A percentile compares a stretch with the other conserved stretches of the same genome.
Evolutionary conservation across 1,139 yeast genomes (phyloP).

Genomic region (Spathaspora sp.): DNA sequence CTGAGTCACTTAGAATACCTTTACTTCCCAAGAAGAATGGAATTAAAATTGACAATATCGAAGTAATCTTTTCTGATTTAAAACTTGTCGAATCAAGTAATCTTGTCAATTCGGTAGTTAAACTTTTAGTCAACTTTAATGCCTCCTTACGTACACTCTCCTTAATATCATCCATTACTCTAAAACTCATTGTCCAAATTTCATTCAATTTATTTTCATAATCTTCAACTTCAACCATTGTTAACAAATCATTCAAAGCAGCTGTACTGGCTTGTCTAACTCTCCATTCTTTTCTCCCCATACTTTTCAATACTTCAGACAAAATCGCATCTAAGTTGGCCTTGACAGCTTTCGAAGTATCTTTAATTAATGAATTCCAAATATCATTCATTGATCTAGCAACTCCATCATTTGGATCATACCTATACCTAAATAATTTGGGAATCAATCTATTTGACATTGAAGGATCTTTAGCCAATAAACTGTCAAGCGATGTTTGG

Average conservation of each 20-base stretch:
- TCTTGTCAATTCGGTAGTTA: constrained; percentile 64
- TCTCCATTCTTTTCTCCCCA: constrained; percentile 90
- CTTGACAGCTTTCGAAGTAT: constrained; percentile 55
- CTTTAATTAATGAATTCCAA: constrained; percentile 72
- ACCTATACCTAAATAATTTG: constrained; percentile 77
- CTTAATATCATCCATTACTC: constrained; percentile 91
- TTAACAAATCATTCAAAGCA: constrained; percentile 72
- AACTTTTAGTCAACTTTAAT: constrained; percentile 58
- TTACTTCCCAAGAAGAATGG: constrained; percentile 80
- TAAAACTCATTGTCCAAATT: constrained; percentile 86
- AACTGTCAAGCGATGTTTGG: constrained; percentile 67
- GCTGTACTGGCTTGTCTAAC: constrained; percentile 85
- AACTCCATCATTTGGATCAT: constrained; percentile 79
- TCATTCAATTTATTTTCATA: constrained; percentile 59
- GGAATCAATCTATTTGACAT: constrained; percentile 70
- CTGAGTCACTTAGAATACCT: constrained; percentile 83
- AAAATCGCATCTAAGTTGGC: constrained; percentile 59
- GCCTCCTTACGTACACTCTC: constrained; percentile 91
- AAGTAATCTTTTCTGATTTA: constrained; percentile 35
- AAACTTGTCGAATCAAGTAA: constrained; percentile 41
- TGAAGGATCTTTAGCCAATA: constrained; percentile 53
- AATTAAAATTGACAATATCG: constrained; percentile 60
- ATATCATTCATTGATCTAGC: constrained; percentile 84
- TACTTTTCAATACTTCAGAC: constrained; percentile 62
- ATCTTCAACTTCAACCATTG: constrained; percentile 52